Base-by-base conservation (phyloP, 1,284 basidiomycete genomes). In the Anthracocystis setariae region DNA sequence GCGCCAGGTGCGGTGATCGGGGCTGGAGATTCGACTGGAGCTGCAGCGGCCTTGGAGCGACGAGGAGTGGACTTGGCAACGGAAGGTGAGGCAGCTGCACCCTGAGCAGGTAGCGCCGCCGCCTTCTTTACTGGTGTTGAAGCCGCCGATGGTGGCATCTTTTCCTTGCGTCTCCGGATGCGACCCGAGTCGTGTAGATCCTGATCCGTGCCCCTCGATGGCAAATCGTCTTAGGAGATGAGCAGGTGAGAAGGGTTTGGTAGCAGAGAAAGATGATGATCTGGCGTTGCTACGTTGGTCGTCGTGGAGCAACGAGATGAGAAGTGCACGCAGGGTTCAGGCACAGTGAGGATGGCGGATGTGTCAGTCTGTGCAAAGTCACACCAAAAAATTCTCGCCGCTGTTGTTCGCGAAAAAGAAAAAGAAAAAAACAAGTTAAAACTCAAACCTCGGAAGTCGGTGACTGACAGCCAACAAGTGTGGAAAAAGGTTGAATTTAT, bases 81-180 rank as follows among this genome's bases (percentile, higher is more conserved):
- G 12, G 40, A 23, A 18, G 47, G 25, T 15, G 46, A 46, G 5
- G 40, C 47, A 33, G 47, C 32, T 46, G 48, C 44, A 13, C n/a
- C 25, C 25, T 55, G 56, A 8, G 53, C 20, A 7, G 63, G 39
- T 15, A 57, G n/a, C n/a, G n/a, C 43, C 25, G 29, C 35, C 24
- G 57, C 48, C 53, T 61, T 61, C 45, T 61, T 67, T 20, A 44
- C 29, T 1, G 64, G 53, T n/a, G 64, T 52, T 18, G 58, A 60
- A 12, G 57, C 35, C 3, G 64, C 54, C 8, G 64, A 67, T 48
- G 53, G 53, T 5, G 49, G 32, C 64, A 67, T 67, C 15, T 24
- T 42, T 29, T 33, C 42, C 10, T 32, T 17, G 8, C 42, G 17
- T 42, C 9, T 13, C 12, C 29, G 5, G 29, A 5, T 5, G 29